These are phyloP conservation scores for Paradendryphiella salina DNA, from an alignment of 2,329 filamentous ascomycete species.

Conservation along the genomic window DNA sequence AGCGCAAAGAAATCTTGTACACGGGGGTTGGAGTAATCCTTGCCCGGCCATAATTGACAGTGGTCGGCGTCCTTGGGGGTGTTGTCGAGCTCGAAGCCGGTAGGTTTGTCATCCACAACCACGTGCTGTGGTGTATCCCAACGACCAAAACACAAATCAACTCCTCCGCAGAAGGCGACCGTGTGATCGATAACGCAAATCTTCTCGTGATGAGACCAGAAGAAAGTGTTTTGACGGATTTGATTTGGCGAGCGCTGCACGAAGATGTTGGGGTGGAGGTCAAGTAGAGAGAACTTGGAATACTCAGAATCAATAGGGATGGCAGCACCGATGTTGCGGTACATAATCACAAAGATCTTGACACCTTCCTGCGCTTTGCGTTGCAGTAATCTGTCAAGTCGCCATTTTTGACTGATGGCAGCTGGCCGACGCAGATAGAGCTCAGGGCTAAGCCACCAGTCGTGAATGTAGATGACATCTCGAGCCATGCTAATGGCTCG, in stretches of 20 bases:
- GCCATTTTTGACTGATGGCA: conserved; percentile 97
- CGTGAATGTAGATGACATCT: conserved; percentile 98
- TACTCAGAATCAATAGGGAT: conserved; percentile 98
- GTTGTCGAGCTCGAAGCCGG: conserved; percentile 79
- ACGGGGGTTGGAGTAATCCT: conserved; percentile 96
- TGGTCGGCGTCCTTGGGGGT: conserved; percentile 84
- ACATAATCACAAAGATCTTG: conserved; percentile 97
- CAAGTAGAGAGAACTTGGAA: conserved; percentile 93
- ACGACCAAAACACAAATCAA: conserved; percentile 94
- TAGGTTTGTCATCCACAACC: conserved; percentile 89
- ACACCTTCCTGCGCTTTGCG: conserved; percentile 92
- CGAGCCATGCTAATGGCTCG: conserved; percentile 95
- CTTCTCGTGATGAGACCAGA: conserved; percentile 99
- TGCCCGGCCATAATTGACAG: conserved; percentile 94
- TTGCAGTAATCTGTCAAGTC: conserved; percentile 88
- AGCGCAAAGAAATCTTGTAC: conserved; percentile 94
- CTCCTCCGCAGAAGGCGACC: conserved; percentile 90
- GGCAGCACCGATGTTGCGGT: conserved; percentile 95
- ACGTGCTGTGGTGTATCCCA: conserved; percentile 97
- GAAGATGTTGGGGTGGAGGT: conserved; percentile 93
- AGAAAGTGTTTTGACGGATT: conserved; percentile 98
- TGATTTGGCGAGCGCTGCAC: conserved; percentile 96
- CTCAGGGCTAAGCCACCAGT: conserved; percentile 98
- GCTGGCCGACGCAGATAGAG: conserved; percentile 92
- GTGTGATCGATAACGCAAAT: conserved; percentile 96